A percentile compares a stretch with the other conserved stretches of the same genome.
Conservation (phyloP, 441 rosid genomes). For the Adansonia madagascariensis region DNA sequence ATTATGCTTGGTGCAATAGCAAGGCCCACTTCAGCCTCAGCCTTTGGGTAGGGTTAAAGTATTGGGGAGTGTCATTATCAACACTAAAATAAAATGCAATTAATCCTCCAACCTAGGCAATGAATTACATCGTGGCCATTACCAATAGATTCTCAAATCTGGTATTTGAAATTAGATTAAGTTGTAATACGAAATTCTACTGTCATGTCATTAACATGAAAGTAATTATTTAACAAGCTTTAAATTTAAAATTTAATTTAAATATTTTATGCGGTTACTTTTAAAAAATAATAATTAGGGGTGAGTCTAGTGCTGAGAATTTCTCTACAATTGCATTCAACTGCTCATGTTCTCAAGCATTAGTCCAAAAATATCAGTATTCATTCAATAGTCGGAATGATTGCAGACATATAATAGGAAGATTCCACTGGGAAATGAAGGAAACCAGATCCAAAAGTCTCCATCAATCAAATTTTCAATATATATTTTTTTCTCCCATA, state of each 20-base stretch:
- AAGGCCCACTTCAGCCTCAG: neutral
- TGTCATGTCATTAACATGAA: neutral
- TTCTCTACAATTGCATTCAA: neutral
- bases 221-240: neutral
- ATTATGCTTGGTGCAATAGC: constrained; percentile 22
- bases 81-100: neutral
- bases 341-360: neutral
- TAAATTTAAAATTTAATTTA: too few relatives aligned
- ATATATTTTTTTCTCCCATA: neutral
- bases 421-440: constrained; percentile 12
- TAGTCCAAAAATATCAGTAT: neutral
- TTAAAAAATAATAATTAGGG: neutral
- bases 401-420: constrained; percentile 8
- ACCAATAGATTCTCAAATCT: constrained; percentile 16
- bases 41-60: neutral
- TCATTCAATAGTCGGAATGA: constrained; percentile 16
- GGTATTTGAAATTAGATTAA: constrained; percentile 1
- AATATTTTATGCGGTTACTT: too few relatives aligned
- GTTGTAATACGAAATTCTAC: neutral
- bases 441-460: constrained; percentile 28
- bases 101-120: neutral
- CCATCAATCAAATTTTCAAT: constrained; percentile 35
- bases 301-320: neutral
- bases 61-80: constrained; percentile 29
- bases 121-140: constrained; percentile 11